Evolutionary conservation across 1,284 basidiomycete species (phyloP), one percentile per base, ranked within the genome.

Genomic region (Albatrellus sp.): DNA sequence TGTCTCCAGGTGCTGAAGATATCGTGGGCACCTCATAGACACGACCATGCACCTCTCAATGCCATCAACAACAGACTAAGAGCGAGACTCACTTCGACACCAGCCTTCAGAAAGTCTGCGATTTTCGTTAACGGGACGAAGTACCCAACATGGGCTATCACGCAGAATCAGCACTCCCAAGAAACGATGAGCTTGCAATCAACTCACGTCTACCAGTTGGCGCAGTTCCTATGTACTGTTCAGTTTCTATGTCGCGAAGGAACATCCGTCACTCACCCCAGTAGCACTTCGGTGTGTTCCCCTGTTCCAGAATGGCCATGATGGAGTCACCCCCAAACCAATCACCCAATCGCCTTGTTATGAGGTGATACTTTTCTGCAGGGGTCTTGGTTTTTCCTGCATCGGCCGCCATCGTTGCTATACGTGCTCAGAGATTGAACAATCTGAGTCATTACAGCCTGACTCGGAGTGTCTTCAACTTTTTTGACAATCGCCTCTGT

Each of bases 71-170:
- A 32, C 29, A 19, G 32, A 47, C 48, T 43, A 38, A 40, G 8
- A 19, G 46, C 35, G 14, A 20, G 12, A 53, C 62, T 48, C 46
- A 82, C 80, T 62, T 82, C 81, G 10, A 94, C 91, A 28, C 83
- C 94, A 1, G 93, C 94, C 36, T 80, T 76, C 44, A 98, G 66
- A 63, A 98, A 98, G 69, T 98, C 96, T 32, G 93, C 92, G 46
- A 98, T 91, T 70, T 99, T 99, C 41, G 81, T 84, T 47, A 98
- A 68, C 3, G 96, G 82, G 0, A 96, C 94, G 60, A 97, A 92
- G 72, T 99, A 99, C 10, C 90, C 96, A 49, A 98, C 85, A 58
- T 98, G 94, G 17, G 92, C 91, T 96, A 10, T 44, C n/a, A 40
- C 42, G 12, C 20, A 14, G 35, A 12, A 20, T 10, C 16, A 39